Percentiles rank a stretch among this genome's conserved stretches.
Conservation (phyloP, 352 stramenopile genomes). For the Globisporangium heterothallicum region DNA sequence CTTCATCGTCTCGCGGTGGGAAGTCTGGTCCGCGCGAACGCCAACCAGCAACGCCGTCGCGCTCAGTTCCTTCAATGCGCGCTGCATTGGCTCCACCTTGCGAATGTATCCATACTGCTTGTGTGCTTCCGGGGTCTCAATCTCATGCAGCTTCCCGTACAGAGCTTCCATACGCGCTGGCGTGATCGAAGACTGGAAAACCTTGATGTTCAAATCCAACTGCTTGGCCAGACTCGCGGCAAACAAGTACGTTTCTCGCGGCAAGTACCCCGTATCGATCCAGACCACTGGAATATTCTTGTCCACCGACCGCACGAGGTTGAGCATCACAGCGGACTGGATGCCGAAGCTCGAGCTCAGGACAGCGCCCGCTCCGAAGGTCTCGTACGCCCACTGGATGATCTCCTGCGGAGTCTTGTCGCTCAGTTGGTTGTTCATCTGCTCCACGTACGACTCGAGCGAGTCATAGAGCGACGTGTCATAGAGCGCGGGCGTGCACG, state of each 20-base stretch:
- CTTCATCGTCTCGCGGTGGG: constrained; percentile 61
- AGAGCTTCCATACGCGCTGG: constrained; percentile 81
- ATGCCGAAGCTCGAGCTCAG: constrained; percentile 87
- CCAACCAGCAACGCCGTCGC: constrained; percentile 66
- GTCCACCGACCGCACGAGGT: constrained; percentile 53
- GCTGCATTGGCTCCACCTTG: constrained; percentile 87
- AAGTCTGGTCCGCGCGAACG: constrained; percentile 74
- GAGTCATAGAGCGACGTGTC: constrained; percentile 43
- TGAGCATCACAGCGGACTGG: constrained; percentile 80
- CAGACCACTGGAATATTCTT: constrained; percentile 65
- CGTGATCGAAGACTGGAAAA: constrained; percentile 74
- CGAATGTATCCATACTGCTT: constrained; percentile 74
- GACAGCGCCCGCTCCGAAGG: constrained; percentile 57
- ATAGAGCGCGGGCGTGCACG: constrained; percentile 9
- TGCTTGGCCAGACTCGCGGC: constrained; percentile 53
- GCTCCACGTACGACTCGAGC: constrained; percentile 57
- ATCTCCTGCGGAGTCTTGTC: constrained; percentile 55
- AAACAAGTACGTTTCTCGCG: constrained; percentile 82
- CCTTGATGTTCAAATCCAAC: constrained; percentile 62
- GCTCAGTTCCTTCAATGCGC: constrained; percentile 52
- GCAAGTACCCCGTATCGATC: constrained; percentile 84
- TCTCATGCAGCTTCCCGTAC: constrained; percentile 80
- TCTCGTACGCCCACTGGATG: constrained; percentile 62
- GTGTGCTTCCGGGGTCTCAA: constrained; percentile 65
- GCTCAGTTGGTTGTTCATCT: constrained; percentile 53